Evolutionary conservation across 2,329 filamentous ascomycete species (phyloP), one percentile per base, ranked within the genome.

Genomic region (Periglandula ipomoeae): DNA sequence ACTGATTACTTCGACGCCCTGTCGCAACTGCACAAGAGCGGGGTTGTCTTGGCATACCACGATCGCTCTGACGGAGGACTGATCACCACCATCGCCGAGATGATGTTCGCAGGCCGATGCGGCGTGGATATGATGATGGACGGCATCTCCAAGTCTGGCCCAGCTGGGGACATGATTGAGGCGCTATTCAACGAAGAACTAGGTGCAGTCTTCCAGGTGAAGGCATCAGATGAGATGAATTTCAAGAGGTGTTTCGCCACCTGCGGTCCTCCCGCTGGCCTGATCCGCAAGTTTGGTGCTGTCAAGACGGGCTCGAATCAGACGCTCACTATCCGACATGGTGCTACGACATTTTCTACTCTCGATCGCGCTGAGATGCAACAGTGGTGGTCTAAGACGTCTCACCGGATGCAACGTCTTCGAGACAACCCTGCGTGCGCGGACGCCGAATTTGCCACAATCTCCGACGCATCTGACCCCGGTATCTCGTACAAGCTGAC

Each of bases 71-170:
- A 97, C 64, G 93, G 91, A 65, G 93, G 93, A 60, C 73, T 97
- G 9, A 80, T 97, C 62, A 93, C 91, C 1, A 90, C 91, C 5
- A 70, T 97, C 30, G 87, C 84, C 3, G 93, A 98, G 69, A 97
- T 97, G 93, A 94, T 95, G 81, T 97, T 97, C 64, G 91, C 93
- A 27, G 93, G 93, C 24, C 85, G 90, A 49, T 94, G 87, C 60
- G 93, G 91, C 52, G 78, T 89, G 26, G 87, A 94, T 57, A 74
- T 97, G 51, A 85, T 87, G 74, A 73, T 96, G 50, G 90, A 96
- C 62, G 79, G 78, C 48, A 73, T 89, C 35, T 70, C 78, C 24
- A 81, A 79, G 51, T 81, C 79, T 22, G 74, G 82, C 39, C 76
- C 76, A 9, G 71, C 79, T 41, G 74, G 82, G 1, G 72, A 82